These are phyloP conservation scores for Botrytis elliptica DNA, from an alignment of 2,329 filamentous ascomycete species.

Conservation along the genomic window DNA sequence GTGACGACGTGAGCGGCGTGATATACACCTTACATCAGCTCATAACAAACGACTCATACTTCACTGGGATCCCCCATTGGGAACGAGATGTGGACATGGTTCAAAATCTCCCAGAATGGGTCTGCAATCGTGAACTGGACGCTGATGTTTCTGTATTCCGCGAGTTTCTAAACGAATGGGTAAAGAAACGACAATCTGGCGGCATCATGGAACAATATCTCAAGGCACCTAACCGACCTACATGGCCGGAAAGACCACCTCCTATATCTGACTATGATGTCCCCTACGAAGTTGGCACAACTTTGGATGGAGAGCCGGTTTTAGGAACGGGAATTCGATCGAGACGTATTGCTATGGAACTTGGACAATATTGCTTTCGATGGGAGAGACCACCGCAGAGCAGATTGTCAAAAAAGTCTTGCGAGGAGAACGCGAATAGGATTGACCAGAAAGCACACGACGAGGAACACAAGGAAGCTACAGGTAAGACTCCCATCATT, in stretches of 20 bases:
- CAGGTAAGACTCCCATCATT: neutral
- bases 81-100: constrained; percentile 27
- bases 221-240: neutral
- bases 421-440: too few relatives aligned
- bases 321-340: neutral
- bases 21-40: constrained; percentile 30
- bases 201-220: neutral
- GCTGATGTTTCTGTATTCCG: neutral
- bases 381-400: constrained; percentile 3
- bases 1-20: constrained; percentile 35
- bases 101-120: constrained; percentile 30
- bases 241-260: neutral
- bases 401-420: neutral
- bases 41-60: constrained; percentile 25
- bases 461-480: neutral
- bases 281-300: neutral
- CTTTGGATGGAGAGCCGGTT: neutral
- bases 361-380: constrained; percentile 1
- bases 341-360: neutral
- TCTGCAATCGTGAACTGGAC: constrained; percentile 23
- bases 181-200: neutral
- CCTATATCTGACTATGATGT: neutral
- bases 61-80: constrained; percentile 14
- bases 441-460: neutral
- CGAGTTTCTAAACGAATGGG: neutral